These are phyloP conservation scores for Boechera stricta DNA, from an alignment of 345 rosid species.

Conservation along the genomic window DNA sequence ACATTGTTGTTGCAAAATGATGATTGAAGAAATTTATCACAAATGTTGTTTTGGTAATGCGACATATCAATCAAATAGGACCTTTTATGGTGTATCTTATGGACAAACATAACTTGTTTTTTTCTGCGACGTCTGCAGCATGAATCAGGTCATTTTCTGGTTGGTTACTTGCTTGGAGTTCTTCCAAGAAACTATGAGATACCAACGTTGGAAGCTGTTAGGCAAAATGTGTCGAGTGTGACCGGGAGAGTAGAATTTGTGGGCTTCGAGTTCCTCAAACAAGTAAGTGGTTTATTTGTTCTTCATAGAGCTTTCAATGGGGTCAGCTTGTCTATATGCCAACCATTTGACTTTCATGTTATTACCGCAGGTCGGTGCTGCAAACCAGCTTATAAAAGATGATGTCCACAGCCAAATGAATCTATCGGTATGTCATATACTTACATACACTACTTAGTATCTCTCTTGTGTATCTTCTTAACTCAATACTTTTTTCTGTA, in stretches of 20 bases:
- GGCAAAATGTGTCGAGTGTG: conserved; percentile 20
- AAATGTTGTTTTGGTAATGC: background rate
- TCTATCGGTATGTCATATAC: conserved; percentile 6
- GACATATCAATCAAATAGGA: background rate
- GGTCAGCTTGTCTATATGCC: background rate
- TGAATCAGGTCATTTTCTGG: conserved; percentile 72
- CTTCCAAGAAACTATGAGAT: conserved; percentile 60
- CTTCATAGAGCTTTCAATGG: background rate
- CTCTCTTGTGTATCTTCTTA: background rate
- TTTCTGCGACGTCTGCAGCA: conserved; percentile 45
- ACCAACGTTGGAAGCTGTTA: conserved; percentile 48
- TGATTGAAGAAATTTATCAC: background rate
- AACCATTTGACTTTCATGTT: background rate
- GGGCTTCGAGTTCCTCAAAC: conserved; percentile 64
- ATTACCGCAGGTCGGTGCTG: conserved; percentile 39
- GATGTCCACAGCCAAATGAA: background rate
- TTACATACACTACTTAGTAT: background rate
- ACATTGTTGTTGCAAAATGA: conserved; percentile 17
- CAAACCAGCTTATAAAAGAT: conserved; percentile 29
- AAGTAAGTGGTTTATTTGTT: conserved; percentile 42
- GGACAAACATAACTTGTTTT: background rate
- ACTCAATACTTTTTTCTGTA: background rate
- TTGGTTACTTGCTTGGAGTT: conserved; percentile 65
- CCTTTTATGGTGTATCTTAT: background rate
- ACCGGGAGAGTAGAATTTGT: conserved; percentile 56